Conservation (phyloP, 495 filamentous ascomycete species). For the Aspergillus haitiensis region DNA sequence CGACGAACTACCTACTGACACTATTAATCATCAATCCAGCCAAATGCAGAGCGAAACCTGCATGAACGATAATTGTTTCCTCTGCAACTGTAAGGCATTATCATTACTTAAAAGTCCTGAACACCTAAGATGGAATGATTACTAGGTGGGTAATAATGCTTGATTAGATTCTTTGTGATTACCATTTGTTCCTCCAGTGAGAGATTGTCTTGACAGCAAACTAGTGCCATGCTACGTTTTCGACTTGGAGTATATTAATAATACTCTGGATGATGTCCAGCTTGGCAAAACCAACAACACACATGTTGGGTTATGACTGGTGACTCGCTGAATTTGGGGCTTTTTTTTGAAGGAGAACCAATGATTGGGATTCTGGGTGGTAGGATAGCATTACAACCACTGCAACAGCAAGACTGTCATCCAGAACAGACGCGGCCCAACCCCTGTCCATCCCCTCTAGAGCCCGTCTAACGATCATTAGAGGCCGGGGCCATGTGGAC, state of each 20-base stretch:
- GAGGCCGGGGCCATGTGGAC: slow-evolving; percentile 25
- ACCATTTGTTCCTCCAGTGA: too few species aligned
- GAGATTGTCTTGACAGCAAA: too few species aligned
- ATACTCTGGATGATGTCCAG: too few species aligned
- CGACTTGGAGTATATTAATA: too few species aligned
- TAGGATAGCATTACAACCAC: slow-evolving; percentile 5
- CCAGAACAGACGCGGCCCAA: slow-evolving; percentile 14
- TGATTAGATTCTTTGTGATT: too few species aligned
- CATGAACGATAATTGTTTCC: slow-evolving; percentile 20
- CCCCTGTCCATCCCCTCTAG: slow-evolving; percentile 25
- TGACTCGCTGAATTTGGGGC: not conserved
- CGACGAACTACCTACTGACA: too few species aligned
- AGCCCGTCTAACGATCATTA: slow-evolving; percentile 28
- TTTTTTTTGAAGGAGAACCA: not conserved
- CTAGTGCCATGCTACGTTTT: too few species aligned
- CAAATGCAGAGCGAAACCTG: slow-evolving; percentile 14
- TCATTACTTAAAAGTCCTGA: not conserved
- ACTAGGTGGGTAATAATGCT: too few species aligned
- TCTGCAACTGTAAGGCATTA: not conserved
- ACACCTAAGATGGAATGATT: too few species aligned
- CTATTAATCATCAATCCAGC: slow-evolving; percentile 12
- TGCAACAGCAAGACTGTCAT: slow-evolving; percentile 1
- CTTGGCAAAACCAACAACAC: slow-evolving; percentile 3
- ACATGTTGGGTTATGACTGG: slow-evolving; percentile 16
- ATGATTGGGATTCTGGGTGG: slow-evolving; percentile 11